Conservation (phyloP, 192 early-diverging fungal genomes). For the Coemansia sp. region DNA sequence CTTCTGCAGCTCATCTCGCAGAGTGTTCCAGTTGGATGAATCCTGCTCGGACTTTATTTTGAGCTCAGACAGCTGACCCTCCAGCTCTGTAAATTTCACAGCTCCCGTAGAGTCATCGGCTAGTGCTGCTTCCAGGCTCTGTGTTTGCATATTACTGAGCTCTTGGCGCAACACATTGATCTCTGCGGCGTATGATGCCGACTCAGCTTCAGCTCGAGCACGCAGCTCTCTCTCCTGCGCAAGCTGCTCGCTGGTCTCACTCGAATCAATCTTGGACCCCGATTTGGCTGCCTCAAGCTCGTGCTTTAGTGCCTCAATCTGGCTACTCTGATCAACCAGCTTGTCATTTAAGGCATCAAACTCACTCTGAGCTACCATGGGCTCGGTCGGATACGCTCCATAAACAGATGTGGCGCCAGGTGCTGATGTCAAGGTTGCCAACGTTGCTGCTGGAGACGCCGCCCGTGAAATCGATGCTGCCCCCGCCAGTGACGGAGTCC, state of each 20-base stretch:
- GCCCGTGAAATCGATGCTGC: conserved; percentile 24
- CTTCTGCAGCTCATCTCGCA: conserved; percentile 41
- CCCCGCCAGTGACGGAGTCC: conserved; percentile 29
- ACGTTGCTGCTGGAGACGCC: conserved; percentile 21
- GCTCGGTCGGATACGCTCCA: background rate
- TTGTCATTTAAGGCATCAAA: conserved; percentile 24
- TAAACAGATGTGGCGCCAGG: background rate
- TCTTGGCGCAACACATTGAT: conserved; percentile 14
- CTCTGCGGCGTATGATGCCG: conserved; percentile 13
- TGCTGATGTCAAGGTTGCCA: background rate
- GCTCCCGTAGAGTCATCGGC: conserved; percentile 8
- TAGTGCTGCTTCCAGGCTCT: background rate
- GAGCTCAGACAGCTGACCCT: conserved; percentile 26
- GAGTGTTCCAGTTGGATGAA: conserved; percentile 19
- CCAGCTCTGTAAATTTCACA: conserved; percentile 17
- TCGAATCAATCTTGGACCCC: background rate
- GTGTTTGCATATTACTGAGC: conserved; percentile 10
- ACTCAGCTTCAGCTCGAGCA: conserved; percentile 18
- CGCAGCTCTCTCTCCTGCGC: conserved; percentile 28
- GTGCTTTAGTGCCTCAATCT: conserved; percentile 27
- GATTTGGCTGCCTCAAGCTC: conserved; percentile 15
- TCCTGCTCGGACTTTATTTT: conserved; percentile 16
- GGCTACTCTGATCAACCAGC: conserved; percentile 23
- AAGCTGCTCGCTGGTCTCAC: conserved; percentile 1
- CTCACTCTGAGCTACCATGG: conserved; percentile 27